These are phyloP conservation scores for Linum tenue DNA, from an alignment of 345 rosid genomes.

Conservation along the genomic window DNA sequence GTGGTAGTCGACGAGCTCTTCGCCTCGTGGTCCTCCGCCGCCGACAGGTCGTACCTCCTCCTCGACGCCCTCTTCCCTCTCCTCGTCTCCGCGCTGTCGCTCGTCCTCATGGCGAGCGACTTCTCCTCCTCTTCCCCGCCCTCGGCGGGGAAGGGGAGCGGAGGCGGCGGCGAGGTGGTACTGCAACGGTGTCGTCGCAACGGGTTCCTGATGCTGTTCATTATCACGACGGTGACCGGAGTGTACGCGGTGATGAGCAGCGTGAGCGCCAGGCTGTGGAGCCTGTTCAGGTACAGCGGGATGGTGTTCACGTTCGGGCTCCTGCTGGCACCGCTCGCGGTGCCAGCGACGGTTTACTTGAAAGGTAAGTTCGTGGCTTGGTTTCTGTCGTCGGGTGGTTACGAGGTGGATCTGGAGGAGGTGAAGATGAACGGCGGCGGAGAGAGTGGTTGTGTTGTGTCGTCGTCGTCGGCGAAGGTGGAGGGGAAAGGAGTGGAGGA, in stretches of 20 bases:
- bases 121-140: background rate
- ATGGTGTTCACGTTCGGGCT: slow-evolving; percentile 37
- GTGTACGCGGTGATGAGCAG: slow-evolving; percentile 53
- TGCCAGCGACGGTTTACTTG: slow-evolving; percentile 30
- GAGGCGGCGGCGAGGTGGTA: background rate
- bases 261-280: slow-evolving; percentile 19
- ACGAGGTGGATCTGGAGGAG: slow-evolving; percentile 17
- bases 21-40: slow-evolving; percentile 20
- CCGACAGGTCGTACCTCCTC: slow-evolving; percentile 49
- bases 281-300: slow-evolving; percentile 23
- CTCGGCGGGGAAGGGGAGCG: background rate
- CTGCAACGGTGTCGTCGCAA: background rate
- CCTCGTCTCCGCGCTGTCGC: slow-evolving; percentile 24
- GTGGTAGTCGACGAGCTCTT: slow-evolving; percentile 38
- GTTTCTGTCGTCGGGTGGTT: slow-evolving; percentile 1
- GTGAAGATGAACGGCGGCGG: background rate
- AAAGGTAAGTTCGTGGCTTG: background rate
- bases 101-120: slow-evolving; percentile 35
- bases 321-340: slow-evolving; percentile 39
- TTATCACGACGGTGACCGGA: slow-evolving; percentile 57
- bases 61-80: slow-evolving; percentile 55
- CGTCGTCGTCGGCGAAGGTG: background rate
- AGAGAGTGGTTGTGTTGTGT: background rate
- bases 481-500: slow-evolving; percentile 5
- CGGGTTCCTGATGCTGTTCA: slow-evolving; percentile 38